Evolutionary conservation across 129 eudicot genomes (phyloP).

Genomic region (Flaveria bidentis): DNA sequence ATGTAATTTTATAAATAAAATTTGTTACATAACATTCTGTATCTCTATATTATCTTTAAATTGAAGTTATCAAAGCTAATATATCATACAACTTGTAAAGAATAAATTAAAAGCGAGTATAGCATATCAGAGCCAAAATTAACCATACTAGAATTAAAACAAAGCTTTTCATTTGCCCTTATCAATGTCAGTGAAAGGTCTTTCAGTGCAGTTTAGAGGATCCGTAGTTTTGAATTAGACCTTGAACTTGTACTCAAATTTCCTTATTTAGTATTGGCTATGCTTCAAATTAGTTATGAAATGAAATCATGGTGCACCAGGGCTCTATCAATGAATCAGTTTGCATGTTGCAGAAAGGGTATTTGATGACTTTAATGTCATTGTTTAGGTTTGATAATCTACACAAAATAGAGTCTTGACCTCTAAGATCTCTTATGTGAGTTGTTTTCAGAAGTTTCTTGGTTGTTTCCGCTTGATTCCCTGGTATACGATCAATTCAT

Average conservation of each 20-base stretch:
- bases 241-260: not conserved
- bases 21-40: too few species aligned
- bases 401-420: conserved; percentile 18
- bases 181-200: not conserved
- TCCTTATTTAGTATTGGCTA: conserved; percentile 1
- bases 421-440: conserved; percentile 61
- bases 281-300: not conserved
- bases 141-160: not conserved
- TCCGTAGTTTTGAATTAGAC: not conserved
- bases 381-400: not conserved
- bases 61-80: not conserved
- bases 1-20: too few species aligned
- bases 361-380: not conserved
- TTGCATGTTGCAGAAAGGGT: not conserved
- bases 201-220: not conserved
- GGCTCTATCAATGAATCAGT: not conserved
- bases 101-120: too few species aligned
- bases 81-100: too few species aligned
- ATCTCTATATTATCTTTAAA: not conserved
- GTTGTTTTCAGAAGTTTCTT: conserved; percentile 58
- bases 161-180: not conserved
- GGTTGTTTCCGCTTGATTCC: conserved; percentile 61
- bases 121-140: not conserved
- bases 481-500: conserved; percentile 46
- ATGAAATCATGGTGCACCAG: not conserved